Evolutionary conservation across 1,284 basidiomycete genomes (phyloP), one percentile per base, ranked within the genome.

Genomic region (Rhodotorula sp.): DNA sequence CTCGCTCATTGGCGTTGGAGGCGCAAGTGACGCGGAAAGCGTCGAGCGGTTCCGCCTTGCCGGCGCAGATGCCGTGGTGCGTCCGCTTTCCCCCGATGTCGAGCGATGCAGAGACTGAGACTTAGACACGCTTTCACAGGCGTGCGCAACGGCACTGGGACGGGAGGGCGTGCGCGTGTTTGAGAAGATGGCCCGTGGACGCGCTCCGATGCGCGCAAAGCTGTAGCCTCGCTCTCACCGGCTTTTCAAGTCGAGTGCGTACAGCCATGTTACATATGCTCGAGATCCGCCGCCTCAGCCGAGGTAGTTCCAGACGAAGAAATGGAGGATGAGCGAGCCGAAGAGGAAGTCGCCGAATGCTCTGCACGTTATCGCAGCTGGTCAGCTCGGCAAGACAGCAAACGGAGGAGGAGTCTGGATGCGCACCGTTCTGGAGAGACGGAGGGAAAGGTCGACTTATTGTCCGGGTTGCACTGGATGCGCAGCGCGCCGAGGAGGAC

Each of bases 301-400:
- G 13, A 93, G 86, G 86, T 97, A 99, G 84, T 97, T 98, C 87
- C 90, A 97, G 67, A 97, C 94, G 81, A 99, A 99, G 85, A 98
- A 96, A 83, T 99, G 96, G 63, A 99, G 85, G 56, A 98, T 88
- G 72, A 99, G 89, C 1, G 93, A 96, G 23, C 94, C 95, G 63
- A 97, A 84, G 45, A 92, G 90, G 80, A 97, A 99, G 81, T 99
- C 97, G 57, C 91, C 94, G 79, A 99, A 99, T 42, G 94, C 94
- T 79, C 93, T 97, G 81, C 27, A 19, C 23, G 44, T 3, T 25
- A 13, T 14, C 41, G 34, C 23, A 19, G 41, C 17, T 7, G 49
- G 23, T 9, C 12, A 9, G 46, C 10, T 27, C 19, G 3, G 14
- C 3, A 13, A 16, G 7, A 27, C 16, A 27, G 46, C 10, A 10